These are phyloP conservation scores for Phanerochaete sordida DNA, from an alignment of 768 basidiomycete species.

Conservation along the genomic window DNA sequence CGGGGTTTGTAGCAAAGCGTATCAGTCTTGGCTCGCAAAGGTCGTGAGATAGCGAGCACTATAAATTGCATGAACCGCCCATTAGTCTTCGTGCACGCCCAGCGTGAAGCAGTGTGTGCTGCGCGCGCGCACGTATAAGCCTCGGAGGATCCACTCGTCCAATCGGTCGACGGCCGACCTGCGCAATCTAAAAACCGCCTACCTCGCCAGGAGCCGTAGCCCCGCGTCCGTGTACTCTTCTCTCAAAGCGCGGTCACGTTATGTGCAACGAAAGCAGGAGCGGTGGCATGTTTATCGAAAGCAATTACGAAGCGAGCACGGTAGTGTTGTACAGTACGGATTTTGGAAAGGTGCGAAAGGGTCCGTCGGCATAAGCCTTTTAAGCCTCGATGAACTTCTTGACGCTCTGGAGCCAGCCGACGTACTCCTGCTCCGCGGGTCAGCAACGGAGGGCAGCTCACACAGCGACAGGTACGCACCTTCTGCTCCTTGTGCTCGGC, in stretches of 20 bases:
- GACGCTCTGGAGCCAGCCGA: constrained; percentile 81
- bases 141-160: too few relatives aligned
- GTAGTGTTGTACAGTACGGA: constrained; percentile 1
- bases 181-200: too few relatives aligned
- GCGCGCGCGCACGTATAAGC: too few relatives aligned
- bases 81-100: too few relatives aligned
- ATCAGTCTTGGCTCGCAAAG: too few relatives aligned
- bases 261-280: neutral
- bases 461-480: constrained; percentile 40
- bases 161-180: too few relatives aligned
- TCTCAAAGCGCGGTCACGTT: neutral
- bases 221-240: neutral
- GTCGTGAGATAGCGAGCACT: too few relatives aligned
- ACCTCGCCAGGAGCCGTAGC: too few relatives aligned
- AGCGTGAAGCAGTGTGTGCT: too few relatives aligned
- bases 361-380: neutral
- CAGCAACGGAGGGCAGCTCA: neutral
- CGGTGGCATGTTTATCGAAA: neutral
- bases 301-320: neutral
- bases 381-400: constrained; percentile 71
- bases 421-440: constrained; percentile 69
- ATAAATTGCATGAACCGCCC: too few relatives aligned
- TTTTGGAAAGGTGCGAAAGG: neutral
- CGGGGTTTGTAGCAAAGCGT: too few relatives aligned
- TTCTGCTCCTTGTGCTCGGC: constrained; percentile 91